Base-by-base conservation (phyloP, 805 yeast species). In the Starmera caribaea region DNA sequence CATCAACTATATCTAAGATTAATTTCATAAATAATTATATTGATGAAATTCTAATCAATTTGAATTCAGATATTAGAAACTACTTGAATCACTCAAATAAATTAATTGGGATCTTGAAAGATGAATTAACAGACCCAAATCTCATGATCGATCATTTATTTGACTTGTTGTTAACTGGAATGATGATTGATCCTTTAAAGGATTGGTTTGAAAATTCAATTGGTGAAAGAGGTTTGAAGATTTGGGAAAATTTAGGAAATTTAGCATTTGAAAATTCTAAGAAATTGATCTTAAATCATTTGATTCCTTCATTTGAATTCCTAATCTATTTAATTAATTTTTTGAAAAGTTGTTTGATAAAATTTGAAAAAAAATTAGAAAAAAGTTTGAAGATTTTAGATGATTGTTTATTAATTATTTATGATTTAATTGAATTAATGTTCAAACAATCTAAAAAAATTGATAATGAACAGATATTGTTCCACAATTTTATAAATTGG, bases 181-280 rank as follows among this genome's bases (percentile, higher is more conserved):
- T 73, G 38, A 63, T 79, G 42, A 67, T 76, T 1, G 65, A 61
- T 12, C 57, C 65, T 1, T 59, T 75, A 2, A 69, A 67, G 42
- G 77, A 74, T 41, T 82, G 79, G 77, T 61, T 83, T 51, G 67
- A 73, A 16, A 79, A 79, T 47, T 74, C 77, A 36, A 61, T 82
- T 29, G 88, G 85, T 0, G 87, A 80, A 44, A 62, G 82, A 44
- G 84, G 84, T 26, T 54, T 74, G 15, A 74, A 71, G 44, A 65
- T 74, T 46, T 73, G 86, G 73, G 58, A 61, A 3, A 69, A 66
- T 38, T 38, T 69, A 14, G 80, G 82, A 0, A 68, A 65, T 30
- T 56, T 65, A 2, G 62, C 71, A 12, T 79, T 72, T 49, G 81
- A 78, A 34, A 60, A 61, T 35, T 57, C 71, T 1, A 59, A 77